A percentile compares a stretch with the other conserved stretches of the same genome.
phyloP scores from a whole-genome alignment of 2,329 filamentous ascomycete genomes.

The Penicillium sp. region DNA sequence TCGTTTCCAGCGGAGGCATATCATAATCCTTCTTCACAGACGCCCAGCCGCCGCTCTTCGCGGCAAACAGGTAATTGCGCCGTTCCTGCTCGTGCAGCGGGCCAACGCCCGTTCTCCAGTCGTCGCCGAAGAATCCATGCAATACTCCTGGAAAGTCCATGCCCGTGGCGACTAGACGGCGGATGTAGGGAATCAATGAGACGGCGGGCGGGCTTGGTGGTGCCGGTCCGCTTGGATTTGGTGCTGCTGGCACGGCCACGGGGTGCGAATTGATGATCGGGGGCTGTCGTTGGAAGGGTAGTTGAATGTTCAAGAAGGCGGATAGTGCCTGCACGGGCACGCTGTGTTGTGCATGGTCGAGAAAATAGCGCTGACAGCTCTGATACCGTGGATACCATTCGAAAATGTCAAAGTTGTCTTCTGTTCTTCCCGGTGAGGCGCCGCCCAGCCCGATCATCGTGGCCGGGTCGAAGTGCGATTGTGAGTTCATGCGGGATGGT shows the following conservation, averaged over 20 bases:
- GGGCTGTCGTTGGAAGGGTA: conserved; percentile 75
- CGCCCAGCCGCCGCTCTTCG: conserved; percentile 89
- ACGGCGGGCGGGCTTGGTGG: conserved; percentile 50
- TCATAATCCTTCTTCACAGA: conserved; percentile 90
- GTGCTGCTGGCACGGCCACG: conserved; percentile 21
- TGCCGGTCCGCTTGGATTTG: conserved; percentile 29
- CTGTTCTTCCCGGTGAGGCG: conserved; percentile 39
- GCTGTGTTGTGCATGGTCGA: conserved; percentile 86
- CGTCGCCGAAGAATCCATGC: conserved; percentile 95
- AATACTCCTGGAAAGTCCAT: conserved; percentile 86
- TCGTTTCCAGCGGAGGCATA: conserved; percentile 76
- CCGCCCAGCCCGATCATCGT: conserved; percentile 42
- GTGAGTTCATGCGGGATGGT: conserved; percentile 32
- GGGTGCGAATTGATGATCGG: conserved; percentile 50
- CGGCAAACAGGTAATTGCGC: conserved; percentile 91
- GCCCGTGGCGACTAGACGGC: conserved; percentile 85
- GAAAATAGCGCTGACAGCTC: conserved; percentile 85
- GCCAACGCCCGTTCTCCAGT: conserved; percentile 79
- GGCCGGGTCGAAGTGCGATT: conserved; percentile 39
- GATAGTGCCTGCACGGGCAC: conserved; percentile 82
- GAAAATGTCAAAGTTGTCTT: conserved; percentile 66
- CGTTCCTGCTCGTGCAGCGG: conserved; percentile 85
- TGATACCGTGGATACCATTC: conserved; percentile 92
- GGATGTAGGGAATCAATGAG: conserved; percentile 83
- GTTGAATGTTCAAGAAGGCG: conserved; percentile 85